Evolutionary conservation across 2,329 filamentous ascomycete species (phyloP).

Genomic region (Paracorniculantispora psalliotae): DNA sequence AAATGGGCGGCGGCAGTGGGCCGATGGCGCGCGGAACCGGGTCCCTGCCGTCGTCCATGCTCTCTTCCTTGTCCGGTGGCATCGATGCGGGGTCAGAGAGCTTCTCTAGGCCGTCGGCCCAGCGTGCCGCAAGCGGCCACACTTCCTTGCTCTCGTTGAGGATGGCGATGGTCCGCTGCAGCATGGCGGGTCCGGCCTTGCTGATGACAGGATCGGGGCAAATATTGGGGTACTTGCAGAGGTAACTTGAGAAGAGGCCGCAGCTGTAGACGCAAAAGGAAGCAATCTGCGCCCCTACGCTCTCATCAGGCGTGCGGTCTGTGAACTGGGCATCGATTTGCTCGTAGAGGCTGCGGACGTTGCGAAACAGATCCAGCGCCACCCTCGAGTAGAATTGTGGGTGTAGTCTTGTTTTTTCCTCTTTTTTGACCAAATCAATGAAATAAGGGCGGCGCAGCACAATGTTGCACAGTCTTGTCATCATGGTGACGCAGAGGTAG

Average conservation of each 20-base stretch:
- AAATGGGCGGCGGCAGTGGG: conserved; percentile 12
- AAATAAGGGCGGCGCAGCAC: conserved; percentile 51
- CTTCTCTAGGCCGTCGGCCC: conserved; percentile 45
- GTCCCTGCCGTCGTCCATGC: conserved; percentile 46
- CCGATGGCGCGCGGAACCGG: conserved; percentile 24
- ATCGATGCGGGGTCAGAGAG: conserved; percentile 41
- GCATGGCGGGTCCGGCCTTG: conserved; percentile 40
- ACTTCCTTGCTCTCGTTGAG: conserved; percentile 44
- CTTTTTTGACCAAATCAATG: conserved; percentile 41
- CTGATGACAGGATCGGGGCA: conserved; percentile 37
- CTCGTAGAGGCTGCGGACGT: conserved; percentile 43
- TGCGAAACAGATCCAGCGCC: conserved; percentile 43
- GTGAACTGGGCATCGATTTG: conserved; percentile 49
- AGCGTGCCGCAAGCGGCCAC: conserved; percentile 49
- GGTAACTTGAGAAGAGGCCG: conserved; percentile 46
- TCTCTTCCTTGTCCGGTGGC: conserved; percentile 36
- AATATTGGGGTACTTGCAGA: conserved; percentile 46
- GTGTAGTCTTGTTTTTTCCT: conserved; percentile 24
- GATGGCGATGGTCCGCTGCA: conserved; percentile 40
- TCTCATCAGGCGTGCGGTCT: conserved; percentile 40
- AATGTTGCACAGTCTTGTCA: conserved; percentile 52
- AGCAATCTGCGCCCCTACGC: conserved; percentile 49
- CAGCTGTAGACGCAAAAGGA: conserved; percentile 53
- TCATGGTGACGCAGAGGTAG: conserved; percentile 52
- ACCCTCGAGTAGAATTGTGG: conserved; percentile 39